These are phyloP conservation scores for Candida freyschussii DNA, from an alignment of 1,139 yeast genomes.

Conservation along the genomic window DNA sequence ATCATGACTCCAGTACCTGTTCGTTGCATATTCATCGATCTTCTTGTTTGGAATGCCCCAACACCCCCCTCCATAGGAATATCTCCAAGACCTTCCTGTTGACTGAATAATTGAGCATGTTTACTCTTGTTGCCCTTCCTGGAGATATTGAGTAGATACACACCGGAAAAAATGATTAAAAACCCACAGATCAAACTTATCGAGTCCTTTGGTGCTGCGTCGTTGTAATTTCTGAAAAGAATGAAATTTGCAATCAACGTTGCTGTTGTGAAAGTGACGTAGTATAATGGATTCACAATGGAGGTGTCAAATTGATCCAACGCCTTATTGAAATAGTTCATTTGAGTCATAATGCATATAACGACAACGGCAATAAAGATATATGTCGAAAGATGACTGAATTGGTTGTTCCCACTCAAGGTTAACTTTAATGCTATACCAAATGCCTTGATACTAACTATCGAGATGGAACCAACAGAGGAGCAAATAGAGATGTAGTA, in stretches of 20 bases:
- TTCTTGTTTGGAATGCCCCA: constrained; percentile 70
- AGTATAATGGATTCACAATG: constrained; percentile 85
- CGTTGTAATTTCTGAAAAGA: constrained; percentile 82
- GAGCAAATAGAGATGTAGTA: constrained; percentile 88
- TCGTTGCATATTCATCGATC: constrained; percentile 34
- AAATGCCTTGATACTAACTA: constrained; percentile 89
- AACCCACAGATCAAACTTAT: constrained; percentile 86
- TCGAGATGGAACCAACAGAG: constrained; percentile 85
- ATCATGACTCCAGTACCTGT: constrained; percentile 31
- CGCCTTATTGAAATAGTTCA: constrained; percentile 93
- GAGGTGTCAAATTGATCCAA: constrained; percentile 91
- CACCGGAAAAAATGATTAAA: constrained; percentile 83
- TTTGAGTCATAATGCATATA: constrained; percentile 80
- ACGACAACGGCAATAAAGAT: constrained; percentile 75
- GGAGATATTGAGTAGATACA: constrained; percentile 73
- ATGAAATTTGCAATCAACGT: constrained; percentile 85
- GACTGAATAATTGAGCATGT: constrained; percentile 26
- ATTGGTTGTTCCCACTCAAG: constrained; percentile 83
- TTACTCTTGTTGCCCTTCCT: constrained; percentile 45
- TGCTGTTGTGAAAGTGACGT: constrained; percentile 88
- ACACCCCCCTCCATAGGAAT: constrained; percentile 84
- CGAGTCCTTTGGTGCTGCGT: constrained; percentile 73
- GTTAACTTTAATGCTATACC: constrained; percentile 90
- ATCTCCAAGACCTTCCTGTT: constrained; percentile 60
- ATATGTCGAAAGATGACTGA: constrained; percentile 79